A percentile compares a stretch with the other conserved stretches of the same genome.
Conservation (phyloP, 2,329 filamentous ascomycete genomes). For the Myriosclerotinia curreyana region DNA sequence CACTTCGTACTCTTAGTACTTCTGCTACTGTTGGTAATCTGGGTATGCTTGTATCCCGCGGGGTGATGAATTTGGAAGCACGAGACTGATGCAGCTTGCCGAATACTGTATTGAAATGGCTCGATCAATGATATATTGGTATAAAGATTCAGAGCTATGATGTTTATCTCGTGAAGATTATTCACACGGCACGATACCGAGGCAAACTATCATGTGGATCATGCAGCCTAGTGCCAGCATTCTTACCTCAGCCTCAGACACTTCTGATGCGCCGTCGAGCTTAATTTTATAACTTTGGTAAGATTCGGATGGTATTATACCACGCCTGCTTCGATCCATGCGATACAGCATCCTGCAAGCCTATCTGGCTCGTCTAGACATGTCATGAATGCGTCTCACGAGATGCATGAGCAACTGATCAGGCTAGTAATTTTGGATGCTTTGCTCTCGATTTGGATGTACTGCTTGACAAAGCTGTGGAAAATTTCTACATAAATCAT, state of each 20-base stretch:
- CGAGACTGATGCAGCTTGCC: not conserved
- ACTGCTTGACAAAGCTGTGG: not conserved
- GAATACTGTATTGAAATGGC: not conserved
- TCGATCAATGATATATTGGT: not conserved
- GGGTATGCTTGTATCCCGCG: not conserved
- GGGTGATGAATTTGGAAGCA: not conserved
- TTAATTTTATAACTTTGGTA: not conserved
- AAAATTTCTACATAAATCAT: slow-evolving; percentile 2
- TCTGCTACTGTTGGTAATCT: not conserved
- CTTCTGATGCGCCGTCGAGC: not conserved
- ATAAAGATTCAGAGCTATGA: not conserved
- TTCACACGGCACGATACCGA: not conserved
- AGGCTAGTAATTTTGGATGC: not conserved
- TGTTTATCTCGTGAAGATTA: not conserved
- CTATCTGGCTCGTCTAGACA: not conserved
- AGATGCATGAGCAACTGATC: not conserved
- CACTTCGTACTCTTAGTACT: not conserved
- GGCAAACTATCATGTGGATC: not conserved
- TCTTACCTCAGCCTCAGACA: not conserved
- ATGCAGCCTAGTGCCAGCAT: not conserved
- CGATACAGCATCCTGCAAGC: not conserved
- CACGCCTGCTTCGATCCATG: not conserved
- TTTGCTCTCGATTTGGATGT: not conserved
- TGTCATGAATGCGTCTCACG: not conserved
- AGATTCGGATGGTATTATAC: not conserved